Evolutionary conservation across 257 asterid genomes (phyloP).

Genomic region (Przewalskia tangutica): DNA sequence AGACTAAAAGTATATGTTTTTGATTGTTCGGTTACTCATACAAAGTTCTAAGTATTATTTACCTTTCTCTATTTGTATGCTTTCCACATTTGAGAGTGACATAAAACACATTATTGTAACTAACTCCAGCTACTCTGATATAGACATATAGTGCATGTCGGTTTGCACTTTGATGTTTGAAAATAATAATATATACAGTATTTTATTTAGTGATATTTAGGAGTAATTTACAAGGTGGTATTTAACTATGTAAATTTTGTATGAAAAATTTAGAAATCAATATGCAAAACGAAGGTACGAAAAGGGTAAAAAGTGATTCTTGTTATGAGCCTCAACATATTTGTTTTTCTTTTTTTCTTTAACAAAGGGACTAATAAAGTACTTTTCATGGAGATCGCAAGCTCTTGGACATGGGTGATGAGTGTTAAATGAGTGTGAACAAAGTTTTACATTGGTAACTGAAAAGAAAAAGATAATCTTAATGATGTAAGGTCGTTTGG

Average conservation of each 20-base stretch:
- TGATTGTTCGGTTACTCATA: not conserved
- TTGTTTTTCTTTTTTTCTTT: not conserved
- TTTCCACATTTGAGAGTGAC: not conserved
- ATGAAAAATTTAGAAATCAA: not conserved
- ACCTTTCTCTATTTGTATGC: not conserved
- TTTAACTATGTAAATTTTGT: not conserved
- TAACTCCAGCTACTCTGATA: not conserved
- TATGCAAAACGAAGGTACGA: not conserved
- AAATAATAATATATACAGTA: not conserved
- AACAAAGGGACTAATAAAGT: not conserved
- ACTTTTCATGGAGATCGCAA: not conserved
- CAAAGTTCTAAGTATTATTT: not conserved
- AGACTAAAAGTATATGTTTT: not conserved
- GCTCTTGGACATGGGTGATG: not conserved
- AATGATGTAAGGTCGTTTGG: too few relatives aligned
- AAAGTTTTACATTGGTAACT: too few relatives aligned
- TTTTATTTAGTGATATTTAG: not conserved
- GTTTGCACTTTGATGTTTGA: not conserved
- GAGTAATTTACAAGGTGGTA: not conserved
- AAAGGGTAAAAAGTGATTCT: not conserved
- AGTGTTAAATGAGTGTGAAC: not conserved
- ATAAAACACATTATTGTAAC: not conserved
- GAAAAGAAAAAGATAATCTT: too few relatives aligned
- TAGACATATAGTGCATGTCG: not conserved
- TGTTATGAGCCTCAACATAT: not conserved